A percentile compares a stretch with the other conserved stretches of the same genome.
Conservation (phyloP, 805 yeast genomes). For the Ogataea trehalophila region DNA sequence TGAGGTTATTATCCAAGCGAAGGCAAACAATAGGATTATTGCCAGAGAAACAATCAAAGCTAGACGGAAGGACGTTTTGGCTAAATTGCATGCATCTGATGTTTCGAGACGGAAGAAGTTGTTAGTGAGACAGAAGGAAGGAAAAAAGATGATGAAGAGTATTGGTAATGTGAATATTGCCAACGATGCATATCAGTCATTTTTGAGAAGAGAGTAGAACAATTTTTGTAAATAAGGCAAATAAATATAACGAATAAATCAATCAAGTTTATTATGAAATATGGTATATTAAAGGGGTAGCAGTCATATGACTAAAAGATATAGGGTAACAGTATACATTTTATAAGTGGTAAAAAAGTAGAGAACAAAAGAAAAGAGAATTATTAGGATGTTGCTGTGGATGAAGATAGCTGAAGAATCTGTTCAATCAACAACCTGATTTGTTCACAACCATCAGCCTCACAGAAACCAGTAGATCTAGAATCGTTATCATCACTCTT, state of each 20-base stretch:
- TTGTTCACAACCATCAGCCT: conserved; percentile 14
- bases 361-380: neutral
- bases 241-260: neutral
- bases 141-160: conserved; percentile 78
- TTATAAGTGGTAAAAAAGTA: neutral
- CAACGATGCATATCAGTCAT: conserved; percentile 86
- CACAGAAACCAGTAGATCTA: conserved; percentile 2
- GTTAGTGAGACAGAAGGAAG: conserved; percentile 85
- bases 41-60: conserved; percentile 95
- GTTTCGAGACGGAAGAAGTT: conserved; percentile 84
- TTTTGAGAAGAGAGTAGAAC: conserved; percentile 41
- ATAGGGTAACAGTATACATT: too few species aligned
- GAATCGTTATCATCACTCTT: neutral
- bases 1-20: conserved; percentile 91
- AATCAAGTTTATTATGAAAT: neutral
- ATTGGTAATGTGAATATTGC: conserved; percentile 75
- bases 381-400: neutral
- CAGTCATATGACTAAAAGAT: too few species aligned
- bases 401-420: conserved; percentile 1
- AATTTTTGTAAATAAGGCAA: conserved; percentile 6
- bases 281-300: neutral
- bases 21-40: conserved; percentile 69
- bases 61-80: conserved; percentile 89
- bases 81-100: conserved; percentile 90
- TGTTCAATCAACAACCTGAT: conserved; percentile 17